phyloP scores from a whole-genome alignment of 495 filamentous ascomycete species.

The Baudoinia panamericana region DNA sequence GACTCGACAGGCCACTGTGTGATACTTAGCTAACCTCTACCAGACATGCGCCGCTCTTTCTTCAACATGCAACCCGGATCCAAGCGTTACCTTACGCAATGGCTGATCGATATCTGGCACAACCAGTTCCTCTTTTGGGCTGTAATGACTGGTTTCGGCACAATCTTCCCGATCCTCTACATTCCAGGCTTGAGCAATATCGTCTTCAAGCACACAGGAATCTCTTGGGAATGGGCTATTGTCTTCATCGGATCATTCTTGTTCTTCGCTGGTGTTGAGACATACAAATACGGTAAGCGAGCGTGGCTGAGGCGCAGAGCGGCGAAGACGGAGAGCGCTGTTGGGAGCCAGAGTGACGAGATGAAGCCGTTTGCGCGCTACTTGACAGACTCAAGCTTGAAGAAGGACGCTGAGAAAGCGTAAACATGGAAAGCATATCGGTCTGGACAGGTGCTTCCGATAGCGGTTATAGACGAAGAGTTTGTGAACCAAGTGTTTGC shows the following conservation, averaged over 20 bases:
- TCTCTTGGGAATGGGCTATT: conserved; percentile 65
- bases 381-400: conserved; percentile 10
- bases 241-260: conserved; percentile 42
- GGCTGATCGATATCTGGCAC: conserved; percentile 45
- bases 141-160: conserved; percentile 50
- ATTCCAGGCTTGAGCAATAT: conserved; percentile 53
- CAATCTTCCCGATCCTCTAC: conserved; percentile 61
- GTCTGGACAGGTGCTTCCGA: too few species aligned
- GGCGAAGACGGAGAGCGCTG: conserved; percentile 9
- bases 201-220: conserved; percentile 64
- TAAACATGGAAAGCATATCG: too few species aligned
- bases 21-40: conserved; percentile 5
- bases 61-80: conserved; percentile 44
- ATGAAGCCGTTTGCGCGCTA: conserved; percentile 21
- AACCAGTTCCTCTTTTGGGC: conserved; percentile 68
- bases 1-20: conserved; percentile 1
- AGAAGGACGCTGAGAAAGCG: neutral
- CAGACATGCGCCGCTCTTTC: conserved; percentile 24
- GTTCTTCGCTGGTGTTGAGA: conserved; percentile 49
- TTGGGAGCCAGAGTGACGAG: conserved; percentile 18
- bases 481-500: too few species aligned
- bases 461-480: too few species aligned
- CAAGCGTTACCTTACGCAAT: conserved; percentile 36
- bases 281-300: conserved; percentile 55
- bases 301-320: conserved; percentile 17